phyloP scores from a whole-genome alignment of 495 filamentous ascomycete genomes.

The Viridothelium virens region DNA sequence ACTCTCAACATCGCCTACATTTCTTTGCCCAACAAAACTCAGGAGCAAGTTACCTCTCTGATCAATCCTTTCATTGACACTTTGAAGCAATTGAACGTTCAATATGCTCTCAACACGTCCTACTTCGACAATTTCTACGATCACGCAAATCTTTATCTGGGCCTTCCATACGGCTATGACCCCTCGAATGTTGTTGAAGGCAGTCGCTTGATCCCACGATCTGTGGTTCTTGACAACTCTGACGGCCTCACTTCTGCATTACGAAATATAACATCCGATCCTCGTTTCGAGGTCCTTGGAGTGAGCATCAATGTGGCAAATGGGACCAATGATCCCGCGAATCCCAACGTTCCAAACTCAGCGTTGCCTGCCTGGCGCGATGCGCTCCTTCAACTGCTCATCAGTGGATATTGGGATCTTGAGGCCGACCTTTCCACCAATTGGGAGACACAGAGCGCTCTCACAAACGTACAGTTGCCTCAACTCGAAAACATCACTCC shows the following conservation, averaged over 20 bases:
- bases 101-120: not conserved
- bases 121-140: not conserved
- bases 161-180: not conserved
- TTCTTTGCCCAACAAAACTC: no score
- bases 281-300: not conserved
- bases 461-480: conserved; percentile 17
- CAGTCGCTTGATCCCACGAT: not conserved
- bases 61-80: no score
- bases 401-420: not conserved
- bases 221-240: not conserved
- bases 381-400: not conserved
- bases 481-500: conserved; percentile 24
- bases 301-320: not conserved
- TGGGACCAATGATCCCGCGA: not conserved
- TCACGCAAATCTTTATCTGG: not conserved
- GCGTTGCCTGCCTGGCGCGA: not conserved
- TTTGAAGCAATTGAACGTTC: no score
- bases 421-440: not conserved
- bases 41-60: no score
- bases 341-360: not conserved
- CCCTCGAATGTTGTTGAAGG: not conserved
- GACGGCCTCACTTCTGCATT: not conserved
- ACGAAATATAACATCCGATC: not conserved
- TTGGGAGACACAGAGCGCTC: conserved; percentile 1
- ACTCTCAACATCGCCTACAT: no score